Base-by-base conservation (phyloP, 768 basidiomycete species). In the Saitozyma sp. region DNA sequence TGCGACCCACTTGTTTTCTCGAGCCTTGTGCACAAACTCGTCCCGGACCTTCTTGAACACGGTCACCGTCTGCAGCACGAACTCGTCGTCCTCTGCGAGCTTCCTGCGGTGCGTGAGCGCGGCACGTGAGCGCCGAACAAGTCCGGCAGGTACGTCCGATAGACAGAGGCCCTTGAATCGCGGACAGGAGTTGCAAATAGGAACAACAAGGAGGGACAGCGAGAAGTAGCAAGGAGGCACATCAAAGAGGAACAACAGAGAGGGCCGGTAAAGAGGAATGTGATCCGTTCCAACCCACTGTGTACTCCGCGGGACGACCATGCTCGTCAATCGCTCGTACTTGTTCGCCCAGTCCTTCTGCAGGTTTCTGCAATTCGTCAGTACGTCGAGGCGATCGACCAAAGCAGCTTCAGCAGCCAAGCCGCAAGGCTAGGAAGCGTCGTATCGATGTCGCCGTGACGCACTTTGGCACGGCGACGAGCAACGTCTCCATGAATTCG, bases 391-490 rank as follows among this genome's bases (percentile, higher is more conserved):
- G 2, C 16, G 45, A 37, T 43, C 41, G 20, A 13, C 6, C 45
- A 2, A 17, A 2, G 45, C n/a, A 46, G 45, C 13, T 46, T 38
- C 17, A 39, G 40, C 14, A 20, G 45, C 8, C 20, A 13, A 7
- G 14, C 9, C 3, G 42, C 8, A 39, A 0, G 20, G 10, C 38
- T 14, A 41, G 20, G 46, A 37, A 11, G 56, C 16, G 10, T 17
- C 20, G 48, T 29, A 29, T 29, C 29, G 29, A 2, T 29, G 5
- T 29, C 29, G 29, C 29, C 29, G 29, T 41, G 37, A 78, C 85
- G 78, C 79, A 96, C 95, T 87, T 95, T 52, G 95, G 94, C 39
- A 98, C 92, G 7, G 93, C 94, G 7, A 98, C 92, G 8, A 97
- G 80, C 37, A 94, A 79, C 0, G 94, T 93, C 78, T 98, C 91